These are phyloP conservation scores for Allium fistulosum DNA, from an alignment of 106 monocot genomes.

Conservation along the genomic window DNA sequence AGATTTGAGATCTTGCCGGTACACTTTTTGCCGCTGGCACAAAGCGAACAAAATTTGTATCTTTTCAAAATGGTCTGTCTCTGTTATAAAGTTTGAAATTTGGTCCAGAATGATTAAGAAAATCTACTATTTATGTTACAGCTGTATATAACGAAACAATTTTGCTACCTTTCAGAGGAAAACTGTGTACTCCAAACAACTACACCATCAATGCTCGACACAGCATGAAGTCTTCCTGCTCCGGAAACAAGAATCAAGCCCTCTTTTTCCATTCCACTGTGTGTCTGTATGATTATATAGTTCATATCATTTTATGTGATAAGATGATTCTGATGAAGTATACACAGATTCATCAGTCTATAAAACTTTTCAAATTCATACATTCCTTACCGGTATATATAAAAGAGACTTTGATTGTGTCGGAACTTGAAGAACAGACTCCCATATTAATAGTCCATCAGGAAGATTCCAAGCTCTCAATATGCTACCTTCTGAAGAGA, in stretches of 20 bases:
- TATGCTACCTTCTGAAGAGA: constrained; percentile 76
- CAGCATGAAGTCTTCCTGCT: constrained; percentile 65
- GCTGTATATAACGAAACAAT: too few relatives aligned
- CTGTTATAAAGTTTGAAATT: too few relatives aligned
- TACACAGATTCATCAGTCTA: neutral
- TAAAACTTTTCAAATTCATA: neutral
- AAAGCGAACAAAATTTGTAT: too few relatives aligned
- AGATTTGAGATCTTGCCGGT: too few relatives aligned
- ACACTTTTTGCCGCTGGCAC: too few relatives aligned
- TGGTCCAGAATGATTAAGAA: too few relatives aligned
- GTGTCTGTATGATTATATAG: constrained; percentile 38
- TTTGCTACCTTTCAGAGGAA: constrained; percentile 40
- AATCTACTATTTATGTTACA: too few relatives aligned
- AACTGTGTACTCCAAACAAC: constrained; percentile 82
- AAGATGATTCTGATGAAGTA: too few relatives aligned
- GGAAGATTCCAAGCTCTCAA: constrained; percentile 99
- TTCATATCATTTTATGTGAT: neutral
- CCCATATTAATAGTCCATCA: constrained; percentile 99
- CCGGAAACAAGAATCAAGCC: constrained; percentile 50
- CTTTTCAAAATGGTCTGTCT: too few relatives aligned
- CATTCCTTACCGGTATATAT: constrained; percentile 54
- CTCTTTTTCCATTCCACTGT: constrained; percentile 44
- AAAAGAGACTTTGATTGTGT: constrained; percentile 46
- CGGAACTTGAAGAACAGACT: constrained; percentile 55
- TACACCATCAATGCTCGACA: constrained; percentile 84